A percentile compares a stretch with the other conserved stretches of the same genome.
These are phyloP conservation scores for Maudiozyma barnettii DNA, from an alignment of 805 yeast genomes.

Conservation along the genomic window DNA sequence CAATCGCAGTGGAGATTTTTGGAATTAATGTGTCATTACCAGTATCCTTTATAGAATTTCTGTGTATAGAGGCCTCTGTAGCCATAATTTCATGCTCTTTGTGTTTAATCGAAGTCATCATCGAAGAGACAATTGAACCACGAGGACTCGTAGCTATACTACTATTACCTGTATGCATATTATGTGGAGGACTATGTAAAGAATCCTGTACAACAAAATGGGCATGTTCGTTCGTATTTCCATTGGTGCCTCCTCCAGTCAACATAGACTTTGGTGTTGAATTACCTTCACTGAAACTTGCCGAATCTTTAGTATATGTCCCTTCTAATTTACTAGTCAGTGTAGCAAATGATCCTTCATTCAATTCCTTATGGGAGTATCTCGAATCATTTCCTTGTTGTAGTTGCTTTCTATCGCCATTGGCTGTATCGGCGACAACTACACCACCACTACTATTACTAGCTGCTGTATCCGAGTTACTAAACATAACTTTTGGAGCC, in stretches of 20 bases:
- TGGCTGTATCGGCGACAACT: not conserved
- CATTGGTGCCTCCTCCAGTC: not conserved
- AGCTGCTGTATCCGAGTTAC: slow-evolving; percentile 7
- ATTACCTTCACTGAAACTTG: not conserved
- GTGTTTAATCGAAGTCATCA: not conserved
- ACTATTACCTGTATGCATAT: not conserved
- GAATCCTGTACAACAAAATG: slow-evolving; percentile 68
- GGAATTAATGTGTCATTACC: not conserved
- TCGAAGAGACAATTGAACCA: slow-evolving; percentile 8
- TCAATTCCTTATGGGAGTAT: not conserved
- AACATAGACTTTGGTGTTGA: not conserved
- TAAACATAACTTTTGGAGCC: slow-evolving; percentile 26
- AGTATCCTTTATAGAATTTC: not conserved
- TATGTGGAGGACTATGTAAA: slow-evolving; percentile 33
- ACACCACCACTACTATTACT: not conserved
- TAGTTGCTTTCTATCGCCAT: not conserved
- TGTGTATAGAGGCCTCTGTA: not conserved
- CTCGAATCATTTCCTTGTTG: not conserved
- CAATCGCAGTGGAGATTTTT: not conserved
- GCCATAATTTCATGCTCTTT: slow-evolving; percentile 6
- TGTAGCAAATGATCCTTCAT: not conserved
- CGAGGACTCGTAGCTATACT: slow-evolving; percentile 12
- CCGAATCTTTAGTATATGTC: not conserved
- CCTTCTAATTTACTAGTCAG: not conserved
- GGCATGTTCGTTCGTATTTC: slow-evolving; percentile 49